These are phyloP conservation scores for Neofusicoccum cordaticola DNA, from an alignment of 2,329 filamentous ascomycete species.

Conservation along the genomic window DNA sequence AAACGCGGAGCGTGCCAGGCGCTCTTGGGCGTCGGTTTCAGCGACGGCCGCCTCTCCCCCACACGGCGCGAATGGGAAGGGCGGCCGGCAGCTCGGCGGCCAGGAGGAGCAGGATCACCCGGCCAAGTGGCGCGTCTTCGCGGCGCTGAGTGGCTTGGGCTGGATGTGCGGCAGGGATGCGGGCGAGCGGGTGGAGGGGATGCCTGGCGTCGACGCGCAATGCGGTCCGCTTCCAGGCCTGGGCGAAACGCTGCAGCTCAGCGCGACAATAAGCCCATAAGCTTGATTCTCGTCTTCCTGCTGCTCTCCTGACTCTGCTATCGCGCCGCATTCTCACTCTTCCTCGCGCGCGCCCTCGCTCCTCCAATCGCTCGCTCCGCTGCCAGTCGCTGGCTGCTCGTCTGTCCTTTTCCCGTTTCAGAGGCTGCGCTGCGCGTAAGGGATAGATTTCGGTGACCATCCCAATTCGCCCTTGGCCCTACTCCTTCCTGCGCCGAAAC, in stretches of 20 bases:
- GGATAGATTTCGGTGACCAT: constrained; percentile 6
- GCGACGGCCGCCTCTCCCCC: neutral
- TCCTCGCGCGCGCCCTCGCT: neutral
- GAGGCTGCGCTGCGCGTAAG: neutral
- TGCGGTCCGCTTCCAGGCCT: neutral
- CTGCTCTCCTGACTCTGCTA: neutral
- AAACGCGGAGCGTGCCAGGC: constrained; percentile 6
- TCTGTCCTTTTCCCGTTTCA: neutral
- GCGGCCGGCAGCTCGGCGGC: neutral
- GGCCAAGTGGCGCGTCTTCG: neutral
- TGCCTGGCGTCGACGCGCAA: constrained; percentile 5
- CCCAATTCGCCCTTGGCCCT: constrained; percentile 1
- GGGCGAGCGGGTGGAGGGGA: neutral
- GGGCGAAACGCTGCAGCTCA: neutral
- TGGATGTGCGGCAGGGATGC: constrained; percentile 7
- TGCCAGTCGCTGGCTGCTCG: neutral
- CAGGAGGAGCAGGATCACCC: constrained; percentile 2
- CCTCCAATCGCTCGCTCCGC: no score
- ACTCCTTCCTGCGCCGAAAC: constrained; percentile 1
- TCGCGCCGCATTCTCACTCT: neutral
- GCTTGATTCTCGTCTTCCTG: neutral
- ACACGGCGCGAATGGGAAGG: neutral
- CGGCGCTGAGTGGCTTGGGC: neutral
- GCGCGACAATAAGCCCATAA: neutral
- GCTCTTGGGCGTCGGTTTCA: neutral